These are phyloP conservation scores for Aureobasidium pullulans DNA, from an alignment of 2,329 filamentous ascomycete genomes.

Conservation along the genomic window DNA sequence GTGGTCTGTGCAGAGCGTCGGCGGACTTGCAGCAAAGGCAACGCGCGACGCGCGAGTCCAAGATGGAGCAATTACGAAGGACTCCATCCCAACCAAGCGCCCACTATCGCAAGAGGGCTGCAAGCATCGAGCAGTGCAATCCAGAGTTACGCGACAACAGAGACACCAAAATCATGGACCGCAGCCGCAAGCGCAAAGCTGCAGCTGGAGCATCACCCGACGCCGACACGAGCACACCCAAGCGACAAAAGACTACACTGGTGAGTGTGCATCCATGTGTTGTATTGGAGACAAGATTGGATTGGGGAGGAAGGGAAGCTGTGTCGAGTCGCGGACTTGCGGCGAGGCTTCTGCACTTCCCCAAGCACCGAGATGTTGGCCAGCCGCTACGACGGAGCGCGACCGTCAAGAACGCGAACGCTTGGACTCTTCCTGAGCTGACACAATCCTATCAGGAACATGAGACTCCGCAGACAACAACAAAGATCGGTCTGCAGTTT, in stretches of 20 bases:
- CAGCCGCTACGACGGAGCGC: background rate
- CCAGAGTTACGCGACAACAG: background rate
- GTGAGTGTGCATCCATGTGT: background rate
- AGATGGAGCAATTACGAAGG: background rate
- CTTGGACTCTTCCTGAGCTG: background rate
- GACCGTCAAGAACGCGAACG: conserved; percentile 5
- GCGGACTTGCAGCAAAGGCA: background rate
- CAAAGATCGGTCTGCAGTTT: conserved; percentile 60
- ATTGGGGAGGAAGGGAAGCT: background rate
- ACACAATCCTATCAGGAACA: background rate
- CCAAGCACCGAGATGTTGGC: background rate
- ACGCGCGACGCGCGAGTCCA: conserved; percentile 2
- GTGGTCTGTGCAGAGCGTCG: background rate
- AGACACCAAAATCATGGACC: conserved; percentile 15
- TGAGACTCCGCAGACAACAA: conserved; percentile 10
- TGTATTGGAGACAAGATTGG: background rate
- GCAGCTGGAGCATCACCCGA: conserved; percentile 3
- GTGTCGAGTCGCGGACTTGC: background rate
- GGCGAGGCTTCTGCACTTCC: background rate
- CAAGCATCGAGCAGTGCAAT: background rate
- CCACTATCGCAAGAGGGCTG: background rate
- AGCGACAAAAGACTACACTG: conserved; percentile 16
- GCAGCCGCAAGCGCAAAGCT: conserved; percentile 17
- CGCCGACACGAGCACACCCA: conserved; percentile 13
- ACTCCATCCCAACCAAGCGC: background rate